Conservation (phyloP, 129 eudicot species). For the Apium graveolens region DNA sequence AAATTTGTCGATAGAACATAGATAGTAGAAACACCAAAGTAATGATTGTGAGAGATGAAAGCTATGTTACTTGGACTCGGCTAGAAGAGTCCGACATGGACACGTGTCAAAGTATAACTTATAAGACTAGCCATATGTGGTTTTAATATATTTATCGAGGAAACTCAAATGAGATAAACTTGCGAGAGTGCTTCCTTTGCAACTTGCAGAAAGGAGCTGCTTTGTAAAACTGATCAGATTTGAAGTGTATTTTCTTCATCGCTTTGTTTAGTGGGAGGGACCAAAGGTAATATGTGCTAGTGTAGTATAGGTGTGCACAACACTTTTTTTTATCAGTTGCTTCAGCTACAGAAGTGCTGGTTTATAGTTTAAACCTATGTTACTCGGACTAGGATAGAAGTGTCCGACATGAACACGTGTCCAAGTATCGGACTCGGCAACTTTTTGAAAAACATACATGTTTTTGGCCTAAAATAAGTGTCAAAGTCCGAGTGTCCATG, state of each 20-base stretch:
- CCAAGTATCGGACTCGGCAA: no score
- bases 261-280: conserved; percentile 4
- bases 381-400: no score
- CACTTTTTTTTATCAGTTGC: not conserved
- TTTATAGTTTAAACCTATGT: conserved; percentile 1
- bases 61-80: no score
- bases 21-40: not conserved
- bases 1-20: not conserved
- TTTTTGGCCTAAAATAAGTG: no score
- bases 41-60: not conserved
- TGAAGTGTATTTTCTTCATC: not conserved
- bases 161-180: not conserved
- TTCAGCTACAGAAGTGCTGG: not conserved
- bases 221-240: not conserved
- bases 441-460: no score
- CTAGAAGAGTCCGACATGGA: no score
- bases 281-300: not conserved
- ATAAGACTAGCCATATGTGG: no score
- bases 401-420: no score
- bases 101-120: no score
- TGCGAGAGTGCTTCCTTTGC: not conserved
- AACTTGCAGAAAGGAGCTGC: not conserved
- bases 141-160: no score
- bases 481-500: no score
- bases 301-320: not conserved